Percentiles rank a stretch among this genome's conserved stretches.
phyloP scores from a whole-genome alignment of 768 basidiomycete genomes.

The Artomyces pyxidatus region DNA sequence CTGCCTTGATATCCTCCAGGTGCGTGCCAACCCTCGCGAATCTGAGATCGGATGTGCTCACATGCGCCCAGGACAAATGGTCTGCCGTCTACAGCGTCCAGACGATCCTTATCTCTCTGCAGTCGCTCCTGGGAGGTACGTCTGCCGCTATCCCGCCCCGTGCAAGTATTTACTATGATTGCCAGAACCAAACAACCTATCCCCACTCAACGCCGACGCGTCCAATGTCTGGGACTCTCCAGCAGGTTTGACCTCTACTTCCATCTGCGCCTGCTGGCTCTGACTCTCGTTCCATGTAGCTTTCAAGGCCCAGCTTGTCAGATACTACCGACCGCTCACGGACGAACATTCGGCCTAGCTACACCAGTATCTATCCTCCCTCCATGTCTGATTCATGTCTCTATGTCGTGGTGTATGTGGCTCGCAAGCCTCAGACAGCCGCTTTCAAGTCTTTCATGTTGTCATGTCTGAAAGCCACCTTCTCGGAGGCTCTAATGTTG shows the following conservation, averaged over 20 bases:
- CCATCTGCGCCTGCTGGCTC: conserved; percentile 1
- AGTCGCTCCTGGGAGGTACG: conserved; percentile 81
- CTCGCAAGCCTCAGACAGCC: too few relatives aligned
- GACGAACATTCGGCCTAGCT: conserved; percentile 28
- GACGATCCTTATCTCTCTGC: conserved; percentile 80
- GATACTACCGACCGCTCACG: conserved; percentile 52
- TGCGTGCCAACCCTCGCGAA: conserved; percentile 18
- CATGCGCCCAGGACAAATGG: conserved; percentile 69
- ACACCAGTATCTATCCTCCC: too few relatives aligned
- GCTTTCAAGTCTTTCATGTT: too few relatives aligned
- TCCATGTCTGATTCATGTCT: too few relatives aligned
- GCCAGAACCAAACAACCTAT: conserved; percentile 87
- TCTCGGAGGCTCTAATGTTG: too few relatives aligned
- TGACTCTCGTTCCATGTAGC: conserved; percentile 29
- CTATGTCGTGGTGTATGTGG: too few relatives aligned
- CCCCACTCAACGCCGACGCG: conserved; percentile 83
- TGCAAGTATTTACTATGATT: background rate
- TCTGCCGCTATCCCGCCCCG: conserved; percentile 2
- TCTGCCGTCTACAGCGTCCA: conserved; percentile 90
- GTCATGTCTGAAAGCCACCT: too few relatives aligned
- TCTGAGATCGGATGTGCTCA: background rate
- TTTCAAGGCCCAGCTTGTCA: conserved; percentile 68
- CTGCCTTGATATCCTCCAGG: conserved; percentile 85
- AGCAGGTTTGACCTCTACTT: conserved; percentile 37
- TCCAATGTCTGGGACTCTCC: conserved; percentile 71